phyloP scores from a whole-genome alignment of 2,329 filamentous ascomycete genomes.

The Claviceps digitariae region DNA sequence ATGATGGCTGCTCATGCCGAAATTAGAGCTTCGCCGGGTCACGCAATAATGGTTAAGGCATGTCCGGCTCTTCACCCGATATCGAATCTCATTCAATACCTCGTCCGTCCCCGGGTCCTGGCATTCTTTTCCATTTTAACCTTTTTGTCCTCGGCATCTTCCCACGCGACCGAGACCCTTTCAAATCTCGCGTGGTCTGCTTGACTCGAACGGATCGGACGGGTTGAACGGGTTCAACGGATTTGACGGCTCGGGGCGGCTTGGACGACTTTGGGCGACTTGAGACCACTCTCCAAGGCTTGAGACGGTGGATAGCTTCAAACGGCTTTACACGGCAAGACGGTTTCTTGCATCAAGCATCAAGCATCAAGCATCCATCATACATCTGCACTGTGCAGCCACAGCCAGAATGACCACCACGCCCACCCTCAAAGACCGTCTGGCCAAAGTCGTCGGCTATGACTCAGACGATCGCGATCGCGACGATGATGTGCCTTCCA shows the following conservation, averaged over 20 bases:
- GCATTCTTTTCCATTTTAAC: not conserved
- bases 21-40: not conserved
- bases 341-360: not conserved
- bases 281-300: too few species aligned
- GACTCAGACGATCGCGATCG: conserved; percentile 18
- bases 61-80: not conserved
- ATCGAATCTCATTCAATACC: not conserved
- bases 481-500: conserved; percentile 21
- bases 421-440: conserved; percentile 12
- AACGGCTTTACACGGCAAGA: not conserved
- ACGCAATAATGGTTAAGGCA: not conserved
- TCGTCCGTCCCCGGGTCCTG: not conserved
- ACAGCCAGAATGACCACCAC: conserved; percentile 2
- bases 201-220: too few species aligned
- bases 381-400: not conserved
- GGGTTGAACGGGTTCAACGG: not conserved
- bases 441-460: conserved; percentile 20
- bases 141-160: not conserved
- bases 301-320: too few species aligned
- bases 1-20: not conserved
- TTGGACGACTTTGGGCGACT: too few species aligned
- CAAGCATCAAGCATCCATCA: too few species aligned
- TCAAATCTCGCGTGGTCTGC: too few species aligned
- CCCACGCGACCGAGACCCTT: not conserved
- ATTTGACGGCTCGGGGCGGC: too few species aligned